A percentile compares a stretch with the other conserved stretches of the same genome.
phyloP scores from a whole-genome alignment of 2,329 filamentous ascomycete species.

The Diaporthe vexans region DNA sequence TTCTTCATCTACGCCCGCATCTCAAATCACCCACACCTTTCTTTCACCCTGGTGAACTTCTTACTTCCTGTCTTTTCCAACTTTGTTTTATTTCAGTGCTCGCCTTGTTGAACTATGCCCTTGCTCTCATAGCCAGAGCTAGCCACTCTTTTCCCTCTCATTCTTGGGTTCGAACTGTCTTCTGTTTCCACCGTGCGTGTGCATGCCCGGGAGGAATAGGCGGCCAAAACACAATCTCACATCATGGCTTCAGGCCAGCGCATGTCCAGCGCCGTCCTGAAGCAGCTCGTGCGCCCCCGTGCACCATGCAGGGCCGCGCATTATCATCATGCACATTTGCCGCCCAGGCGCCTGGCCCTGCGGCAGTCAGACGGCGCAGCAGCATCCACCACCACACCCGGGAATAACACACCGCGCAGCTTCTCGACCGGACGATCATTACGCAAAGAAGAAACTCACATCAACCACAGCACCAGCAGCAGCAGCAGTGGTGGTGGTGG shows the following conservation, averaged over 20 bases:
- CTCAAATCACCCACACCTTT: background rate
- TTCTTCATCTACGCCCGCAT: background rate
- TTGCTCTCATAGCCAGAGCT: conserved; percentile 1
- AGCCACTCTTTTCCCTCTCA: background rate
- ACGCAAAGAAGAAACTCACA: conserved; percentile 11
- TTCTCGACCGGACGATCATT: conserved; percentile 33
- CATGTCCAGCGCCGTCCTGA: conserved; percentile 21
- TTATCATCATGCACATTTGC: conserved; percentile 3
- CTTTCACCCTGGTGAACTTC: background rate
- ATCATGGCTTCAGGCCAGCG: conserved; percentile 35
- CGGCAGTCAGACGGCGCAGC: conserved; percentile 18
- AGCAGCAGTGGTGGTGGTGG: conserved; percentile 31
- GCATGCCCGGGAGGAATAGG: background rate
- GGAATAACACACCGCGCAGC: conserved; percentile 10
- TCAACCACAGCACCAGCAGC: background rate
- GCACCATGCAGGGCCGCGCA: conserved; percentile 17
- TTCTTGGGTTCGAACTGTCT: no score
- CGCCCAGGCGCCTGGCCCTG: background rate
- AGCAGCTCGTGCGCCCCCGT: conserved; percentile 25
- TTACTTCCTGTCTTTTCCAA: background rate
- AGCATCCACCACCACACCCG: background rate
- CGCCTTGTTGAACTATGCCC: background rate
- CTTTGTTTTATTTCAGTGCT: background rate
- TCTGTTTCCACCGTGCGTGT: background rate
- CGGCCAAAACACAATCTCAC: background rate